Evolutionary conservation across 495 filamentous ascomycete species (phyloP).

Genomic region (Xylaria intraflava): DNA sequence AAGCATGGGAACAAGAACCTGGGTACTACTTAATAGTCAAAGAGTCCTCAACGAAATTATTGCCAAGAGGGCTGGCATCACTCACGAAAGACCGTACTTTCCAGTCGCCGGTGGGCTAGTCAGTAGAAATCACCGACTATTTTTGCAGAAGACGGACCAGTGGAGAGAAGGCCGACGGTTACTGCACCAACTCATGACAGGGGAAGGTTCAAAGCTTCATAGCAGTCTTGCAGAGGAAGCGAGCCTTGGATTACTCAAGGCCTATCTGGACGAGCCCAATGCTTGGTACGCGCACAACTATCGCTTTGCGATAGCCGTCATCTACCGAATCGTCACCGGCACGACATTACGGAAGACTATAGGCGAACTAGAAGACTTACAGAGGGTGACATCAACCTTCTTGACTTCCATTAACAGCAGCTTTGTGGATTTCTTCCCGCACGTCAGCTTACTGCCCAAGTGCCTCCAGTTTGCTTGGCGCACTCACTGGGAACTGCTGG

Average conservation of each 20-base stretch:
- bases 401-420: constrained; percentile 22
- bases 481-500: constrained; percentile 25
- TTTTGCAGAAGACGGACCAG: constrained; percentile 23
- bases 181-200: constrained; percentile 31
- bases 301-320: constrained; percentile 30
- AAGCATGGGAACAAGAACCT: constrained; percentile 30
- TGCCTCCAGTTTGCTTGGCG: constrained; percentile 37
- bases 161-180: constrained; percentile 32
- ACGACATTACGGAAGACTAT: neutral
- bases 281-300: constrained; percentile 32
- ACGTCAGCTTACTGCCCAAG: constrained; percentile 28
- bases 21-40: constrained; percentile 32
- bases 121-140: constrained; percentile 23
- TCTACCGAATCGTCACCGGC: constrained; percentile 28
- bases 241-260: constrained; percentile 26
- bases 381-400: constrained; percentile 25
- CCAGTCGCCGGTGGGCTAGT: constrained; percentile 34
- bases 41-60: constrained; percentile 32
- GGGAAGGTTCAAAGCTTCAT: constrained; percentile 25
- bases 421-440: constrained; percentile 38
- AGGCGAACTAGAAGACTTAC: constrained; percentile 24
- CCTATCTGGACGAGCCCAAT: constrained; percentile 25
- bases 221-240: constrained; percentile 26
- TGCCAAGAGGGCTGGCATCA: constrained; percentile 26
- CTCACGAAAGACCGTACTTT: constrained; percentile 29